These are phyloP conservation scores for Alternaria hordeiaustralica DNA, from an alignment of 2,329 filamentous ascomycete species.

Conservation along the genomic window DNA sequence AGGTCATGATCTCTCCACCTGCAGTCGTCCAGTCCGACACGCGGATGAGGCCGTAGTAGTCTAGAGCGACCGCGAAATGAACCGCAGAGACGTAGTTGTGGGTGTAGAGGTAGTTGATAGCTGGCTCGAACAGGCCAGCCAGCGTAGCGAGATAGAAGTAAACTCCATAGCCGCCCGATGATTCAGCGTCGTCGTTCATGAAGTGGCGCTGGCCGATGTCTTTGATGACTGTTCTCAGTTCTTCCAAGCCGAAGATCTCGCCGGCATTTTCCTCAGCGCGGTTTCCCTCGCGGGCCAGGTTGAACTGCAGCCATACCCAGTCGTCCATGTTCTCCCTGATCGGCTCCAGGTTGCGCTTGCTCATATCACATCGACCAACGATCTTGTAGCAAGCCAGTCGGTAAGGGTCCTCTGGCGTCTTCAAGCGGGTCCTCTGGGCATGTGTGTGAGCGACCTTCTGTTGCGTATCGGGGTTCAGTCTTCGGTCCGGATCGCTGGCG, in stretches of 20 bases:
- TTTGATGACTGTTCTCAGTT: constrained; percentile 78
- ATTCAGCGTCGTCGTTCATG: constrained; percentile 78
- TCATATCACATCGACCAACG: constrained; percentile 76
- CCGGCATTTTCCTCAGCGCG: constrained; percentile 67
- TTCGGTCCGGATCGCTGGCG: constrained; percentile 75
- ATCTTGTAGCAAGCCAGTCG: constrained; percentile 98
- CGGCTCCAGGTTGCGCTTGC: constrained; percentile 62
- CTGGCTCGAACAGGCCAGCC: constrained; percentile 92
- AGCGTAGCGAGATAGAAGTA: constrained; percentile 93
- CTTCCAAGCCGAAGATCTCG: constrained; percentile 67
- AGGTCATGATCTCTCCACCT: constrained; percentile 68
- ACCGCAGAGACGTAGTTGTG: constrained; percentile 93
- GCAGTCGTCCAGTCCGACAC: constrained; percentile 79
- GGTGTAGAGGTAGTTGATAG: constrained; percentile 86
- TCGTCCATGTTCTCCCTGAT: constrained; percentile 68
- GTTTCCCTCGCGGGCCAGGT: constrained; percentile 66
- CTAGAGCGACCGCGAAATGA: constrained; percentile 89
- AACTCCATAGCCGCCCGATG: constrained; percentile 80
- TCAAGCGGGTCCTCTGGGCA: constrained; percentile 81
- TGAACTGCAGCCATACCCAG: constrained; percentile 72
- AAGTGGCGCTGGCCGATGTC: constrained; percentile 95
- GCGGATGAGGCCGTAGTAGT: constrained; percentile 70
- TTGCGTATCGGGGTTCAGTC: constrained; percentile 79
- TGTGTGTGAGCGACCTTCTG: constrained; percentile 91
- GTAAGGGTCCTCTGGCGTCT: constrained; percentile 89